These are phyloP conservation scores for Dictyostelium brefeldianum DNA, from an alignment of 78 protist genomes.

Conservation along the genomic window DNA sequence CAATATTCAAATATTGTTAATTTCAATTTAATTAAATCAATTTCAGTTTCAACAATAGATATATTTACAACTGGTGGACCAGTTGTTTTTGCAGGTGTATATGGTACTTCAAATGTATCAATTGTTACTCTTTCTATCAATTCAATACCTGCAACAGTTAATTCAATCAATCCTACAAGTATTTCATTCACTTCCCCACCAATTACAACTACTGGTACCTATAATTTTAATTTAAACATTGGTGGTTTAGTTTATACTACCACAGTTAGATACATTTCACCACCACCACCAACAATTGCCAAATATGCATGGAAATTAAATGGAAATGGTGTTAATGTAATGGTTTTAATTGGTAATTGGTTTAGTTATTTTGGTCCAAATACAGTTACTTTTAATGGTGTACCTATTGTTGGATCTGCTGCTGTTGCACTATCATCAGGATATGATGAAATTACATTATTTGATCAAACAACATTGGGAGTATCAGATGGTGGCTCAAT, in stretches of 20 bases:
- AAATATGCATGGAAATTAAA: neutral
- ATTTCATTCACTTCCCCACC: neutral
- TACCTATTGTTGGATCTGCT: neutral
- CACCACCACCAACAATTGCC: neutral
- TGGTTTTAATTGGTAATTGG: neutral
- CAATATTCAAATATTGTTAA: neutral
- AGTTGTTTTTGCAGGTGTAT: neutral
- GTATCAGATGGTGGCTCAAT: neutral
- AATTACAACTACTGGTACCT: neutral
- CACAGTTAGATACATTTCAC: no score
- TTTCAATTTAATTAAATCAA: neutral
- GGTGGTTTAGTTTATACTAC: neutral
- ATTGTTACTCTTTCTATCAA: neutral
- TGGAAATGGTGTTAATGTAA: neutral
- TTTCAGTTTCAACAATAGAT: neutral
- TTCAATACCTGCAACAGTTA: neutral
- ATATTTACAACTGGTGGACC: neutral
- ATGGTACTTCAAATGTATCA: neutral
- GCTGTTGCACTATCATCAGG: neutral
- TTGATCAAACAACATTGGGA: neutral
- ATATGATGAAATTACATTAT: neutral
- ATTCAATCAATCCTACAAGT: neutral
- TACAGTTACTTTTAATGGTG: neutral
- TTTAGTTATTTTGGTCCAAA: neutral
- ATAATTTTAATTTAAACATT: neutral